Evolutionary conservation across 2,329 filamentous ascomycete species (phyloP).

Genomic region (Fusarium pseudoanthophilum): DNA sequence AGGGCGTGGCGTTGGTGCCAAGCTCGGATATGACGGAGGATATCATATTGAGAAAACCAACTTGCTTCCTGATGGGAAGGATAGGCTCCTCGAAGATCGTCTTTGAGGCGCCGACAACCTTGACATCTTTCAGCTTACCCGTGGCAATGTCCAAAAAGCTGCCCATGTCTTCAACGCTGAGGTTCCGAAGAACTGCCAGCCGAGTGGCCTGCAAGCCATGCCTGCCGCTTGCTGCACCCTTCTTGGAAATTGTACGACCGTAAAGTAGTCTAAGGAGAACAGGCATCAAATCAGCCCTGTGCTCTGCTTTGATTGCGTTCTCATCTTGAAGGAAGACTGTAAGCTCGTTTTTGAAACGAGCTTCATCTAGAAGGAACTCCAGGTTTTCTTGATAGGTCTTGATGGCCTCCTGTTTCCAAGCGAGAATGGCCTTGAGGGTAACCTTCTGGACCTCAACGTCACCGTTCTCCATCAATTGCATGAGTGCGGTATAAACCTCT

Average conservation of each 20-base stretch:
- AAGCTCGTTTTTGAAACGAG: constrained; percentile 93
- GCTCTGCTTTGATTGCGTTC: constrained; percentile 76
- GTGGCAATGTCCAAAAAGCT: constrained; percentile 86
- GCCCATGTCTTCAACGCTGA: constrained; percentile 79
- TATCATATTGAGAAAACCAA: constrained; percentile 92
- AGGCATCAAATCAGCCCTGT: constrained; percentile 81
- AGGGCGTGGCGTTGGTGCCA: constrained; percentile 76
- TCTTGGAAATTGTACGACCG: constrained; percentile 86
- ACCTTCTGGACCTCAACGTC: constrained; percentile 90
- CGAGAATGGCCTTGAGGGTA: constrained; percentile 83
- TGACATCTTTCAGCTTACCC: constrained; percentile 72
- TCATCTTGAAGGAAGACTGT: constrained; percentile 85
- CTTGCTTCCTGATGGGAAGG: constrained; percentile 79
- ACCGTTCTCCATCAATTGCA: constrained; percentile 84
- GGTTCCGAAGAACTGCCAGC: constrained; percentile 81
- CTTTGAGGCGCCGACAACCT: constrained; percentile 64
- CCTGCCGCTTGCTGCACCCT: constrained; percentile 78
- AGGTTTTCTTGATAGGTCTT: constrained; percentile 86
- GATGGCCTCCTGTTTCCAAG: constrained; percentile 86
- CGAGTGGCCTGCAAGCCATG: constrained; percentile 85
- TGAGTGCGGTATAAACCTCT: constrained; percentile 79
- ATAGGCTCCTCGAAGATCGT: constrained; percentile 67
- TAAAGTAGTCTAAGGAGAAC: constrained; percentile 89
- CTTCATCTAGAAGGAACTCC: constrained; percentile 87
- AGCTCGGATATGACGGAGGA: constrained; percentile 87